Percentiles rank a stretch among this genome's conserved stretches.
Evolutionary conservation across 495 filamentous ascomycete genomes (phyloP).

Genomic region (Penicillium malachiteum): DNA sequence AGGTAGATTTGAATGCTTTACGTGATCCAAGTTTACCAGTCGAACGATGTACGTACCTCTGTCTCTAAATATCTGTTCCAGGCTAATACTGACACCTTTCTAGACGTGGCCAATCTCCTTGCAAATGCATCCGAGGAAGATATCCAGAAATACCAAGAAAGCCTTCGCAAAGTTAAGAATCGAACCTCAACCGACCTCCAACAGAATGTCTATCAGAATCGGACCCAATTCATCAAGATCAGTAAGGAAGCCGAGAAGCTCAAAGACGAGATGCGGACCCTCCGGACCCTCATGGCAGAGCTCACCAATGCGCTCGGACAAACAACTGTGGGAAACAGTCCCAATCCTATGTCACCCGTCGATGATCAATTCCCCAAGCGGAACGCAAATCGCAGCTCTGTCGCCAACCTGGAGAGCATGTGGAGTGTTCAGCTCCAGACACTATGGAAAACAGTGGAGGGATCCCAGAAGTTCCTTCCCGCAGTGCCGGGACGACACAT

Average conservation of each 20-base stretch:
- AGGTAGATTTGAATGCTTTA: slow-evolving; percentile 68
- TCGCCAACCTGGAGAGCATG: slow-evolving; percentile 92
- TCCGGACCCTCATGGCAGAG: slow-evolving; percentile 85
- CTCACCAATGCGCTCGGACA: slow-evolving; percentile 76
- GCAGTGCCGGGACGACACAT: slow-evolving; percentile 90
- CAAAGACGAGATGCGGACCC: slow-evolving; percentile 90
- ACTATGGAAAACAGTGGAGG: slow-evolving; percentile 93
- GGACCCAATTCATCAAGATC: slow-evolving; percentile 98
- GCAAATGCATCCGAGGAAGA: slow-evolving; percentile 93
- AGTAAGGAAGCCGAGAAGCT: slow-evolving; percentile 98
- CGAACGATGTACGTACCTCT: slow-evolving; percentile 48
- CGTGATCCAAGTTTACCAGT: slow-evolving; percentile 77
- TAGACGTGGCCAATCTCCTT: slow-evolving; percentile 76
- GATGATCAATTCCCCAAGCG: slow-evolving; percentile 51
- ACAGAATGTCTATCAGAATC: slow-evolving; percentile 95
- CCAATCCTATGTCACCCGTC: slow-evolving; percentile 45
- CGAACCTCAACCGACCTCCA: slow-evolving; percentile 87
- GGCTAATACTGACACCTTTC: neutral
- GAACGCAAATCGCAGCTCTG: slow-evolving; percentile 53
- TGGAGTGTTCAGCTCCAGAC: slow-evolving; percentile 82
- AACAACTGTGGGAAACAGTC: slow-evolving; percentile 51
- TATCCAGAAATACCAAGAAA: slow-evolving; percentile 77
- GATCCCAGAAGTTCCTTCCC: slow-evolving; percentile 93
- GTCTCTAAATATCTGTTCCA: neutral
- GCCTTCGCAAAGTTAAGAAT: slow-evolving; percentile 74